A percentile compares a stretch with the other conserved stretches of the same genome.
These are phyloP conservation scores for Chenopodium quinoa DNA, from an alignment of 148 eudicot species.

Conservation along the genomic window DNA sequence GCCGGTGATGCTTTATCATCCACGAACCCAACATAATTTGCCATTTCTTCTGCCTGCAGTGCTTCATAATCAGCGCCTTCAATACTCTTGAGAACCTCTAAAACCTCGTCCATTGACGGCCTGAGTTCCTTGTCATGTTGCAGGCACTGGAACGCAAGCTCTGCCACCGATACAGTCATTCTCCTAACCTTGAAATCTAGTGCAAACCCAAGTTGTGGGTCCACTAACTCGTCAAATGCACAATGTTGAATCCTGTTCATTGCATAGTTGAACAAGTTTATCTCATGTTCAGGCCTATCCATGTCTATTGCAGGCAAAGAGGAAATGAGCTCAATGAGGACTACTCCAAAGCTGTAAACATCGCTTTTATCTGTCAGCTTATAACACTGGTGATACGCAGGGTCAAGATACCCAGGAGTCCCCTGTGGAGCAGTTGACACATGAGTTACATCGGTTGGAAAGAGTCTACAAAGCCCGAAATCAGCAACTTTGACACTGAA, in stretches of 20 bases:
- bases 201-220: constrained; percentile 14
- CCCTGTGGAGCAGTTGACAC: constrained; percentile 21
- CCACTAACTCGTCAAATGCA: constrained; percentile 19
- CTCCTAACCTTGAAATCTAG: constrained; percentile 8
- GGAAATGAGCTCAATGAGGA: constrained; percentile 7
- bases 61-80: constrained; percentile 16
- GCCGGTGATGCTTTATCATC: constrained; percentile 13
- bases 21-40: background rate
- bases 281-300: constrained; percentile 2
- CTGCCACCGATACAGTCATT: constrained; percentile 13
- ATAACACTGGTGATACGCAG: constrained; percentile 17
- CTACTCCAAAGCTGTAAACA: constrained; percentile 23
- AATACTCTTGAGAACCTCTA: constrained; percentile 8
- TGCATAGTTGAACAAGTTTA: constrained; percentile 16
- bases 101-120: constrained; percentile 17
- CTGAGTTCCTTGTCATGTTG: constrained; percentile 18
- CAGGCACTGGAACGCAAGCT: constrained; percentile 17
- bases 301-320: constrained; percentile 17
- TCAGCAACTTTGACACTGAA: constrained; percentile 21
- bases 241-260: constrained; percentile 9
- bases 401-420: constrained; percentile 19
- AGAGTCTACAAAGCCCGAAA: constrained; percentile 18
- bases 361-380: constrained; percentile 16
- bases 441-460: constrained; percentile 14
- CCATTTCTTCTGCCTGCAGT: background rate